A percentile compares a stretch with the other conserved stretches of the same genome.
These are phyloP conservation scores for Cladosporium colombiae DNA, from an alignment of 2,329 filamentous ascomycete species.

Conservation along the genomic window DNA sequence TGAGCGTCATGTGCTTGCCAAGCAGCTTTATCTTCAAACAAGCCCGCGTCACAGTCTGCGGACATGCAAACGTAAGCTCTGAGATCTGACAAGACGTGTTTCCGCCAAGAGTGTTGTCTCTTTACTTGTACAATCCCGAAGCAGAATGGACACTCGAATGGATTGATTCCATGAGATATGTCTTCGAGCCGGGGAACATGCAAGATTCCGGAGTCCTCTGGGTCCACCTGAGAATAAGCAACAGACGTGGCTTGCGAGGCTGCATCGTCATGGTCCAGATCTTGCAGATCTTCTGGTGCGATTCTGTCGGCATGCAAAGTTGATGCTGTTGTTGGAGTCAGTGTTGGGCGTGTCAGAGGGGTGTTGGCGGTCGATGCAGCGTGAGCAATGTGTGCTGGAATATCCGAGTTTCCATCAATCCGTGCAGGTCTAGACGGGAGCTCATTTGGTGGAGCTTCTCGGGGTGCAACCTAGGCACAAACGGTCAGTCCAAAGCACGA, in stretches of 20 bases:
- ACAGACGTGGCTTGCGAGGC: slow-evolving; percentile 26
- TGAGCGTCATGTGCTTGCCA: slow-evolving; percentile 31
- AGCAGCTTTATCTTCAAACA: slow-evolving; percentile 25
- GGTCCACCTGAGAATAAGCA: not conserved
- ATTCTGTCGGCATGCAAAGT: slow-evolving; percentile 23
- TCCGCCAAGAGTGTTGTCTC: slow-evolving; percentile 23
- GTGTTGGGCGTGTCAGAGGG: slow-evolving; percentile 14
- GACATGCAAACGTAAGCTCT: slow-evolving; percentile 29
- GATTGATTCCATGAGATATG: not conserved
- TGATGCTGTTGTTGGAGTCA: slow-evolving; percentile 27
- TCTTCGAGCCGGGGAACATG: not conserved
- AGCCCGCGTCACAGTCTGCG: slow-evolving; percentile 26
- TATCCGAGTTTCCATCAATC: not conserved
- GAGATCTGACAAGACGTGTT: slow-evolving; percentile 25
- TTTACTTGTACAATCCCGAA: slow-evolving; percentile 24
- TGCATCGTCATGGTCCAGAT: slow-evolving; percentile 23
- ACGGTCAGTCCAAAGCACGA: not conserved
- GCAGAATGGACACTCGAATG: slow-evolving; percentile 33
- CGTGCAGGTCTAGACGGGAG: not conserved
- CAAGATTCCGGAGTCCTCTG: not conserved
- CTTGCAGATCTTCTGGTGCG: slow-evolving; percentile 14
- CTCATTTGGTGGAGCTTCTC: not conserved
- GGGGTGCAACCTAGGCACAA: not conserved
- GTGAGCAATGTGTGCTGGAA: not conserved
- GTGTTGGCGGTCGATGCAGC: not conserved